Base-by-base conservation (phyloP, 331 rosid species). In the Cydonia oblonga region DNA sequence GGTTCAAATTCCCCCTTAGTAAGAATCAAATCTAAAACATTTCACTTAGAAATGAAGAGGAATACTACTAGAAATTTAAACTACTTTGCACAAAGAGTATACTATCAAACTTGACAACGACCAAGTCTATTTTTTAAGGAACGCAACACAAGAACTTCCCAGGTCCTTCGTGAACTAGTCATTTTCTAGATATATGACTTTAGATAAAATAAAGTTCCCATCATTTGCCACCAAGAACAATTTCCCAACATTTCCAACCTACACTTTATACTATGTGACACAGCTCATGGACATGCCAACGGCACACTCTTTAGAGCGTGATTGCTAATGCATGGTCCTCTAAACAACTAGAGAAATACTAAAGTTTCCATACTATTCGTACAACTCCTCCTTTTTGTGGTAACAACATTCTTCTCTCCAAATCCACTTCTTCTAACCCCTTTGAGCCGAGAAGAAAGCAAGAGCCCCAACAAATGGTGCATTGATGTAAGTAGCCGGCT, bases 401-500 rank as follows among this genome's bases (percentile, higher is more conserved):
- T 51, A 74, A 25, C 51, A 40, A 29, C 56, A 53, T 69, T 38
- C 28, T 30, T 15, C 51, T 40, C 44, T 63, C 42, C 65, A 69
- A 74, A 7, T 25, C 73, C 29, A 70, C 63, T 44, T 23, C 29
- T 12, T 38, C 52, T 9, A 2, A 9, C 8, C 9, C 56, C 33
- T 22, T 22, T 30, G 54, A 54, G 72, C 76, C 24, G 86, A 74
- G 77, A 92, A 81, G 75, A 77, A 90, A 62, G 97, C 96, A 10
- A 86, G 12, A 64, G 93, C 92, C 3, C 96, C 97, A 26, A 92
- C 86, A 25, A 92, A 75, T 0, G 98, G 96, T 1, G 96, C 98
- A 75, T 92, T 92, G 75, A 88, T 92, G 57, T 92, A 92, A 1
- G 98, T 90, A 23, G 98, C 86, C 1, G 98, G 98, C 82, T 92